Conservation (phyloP, 441 rosid species). For the Croton laevigatus region DNA sequence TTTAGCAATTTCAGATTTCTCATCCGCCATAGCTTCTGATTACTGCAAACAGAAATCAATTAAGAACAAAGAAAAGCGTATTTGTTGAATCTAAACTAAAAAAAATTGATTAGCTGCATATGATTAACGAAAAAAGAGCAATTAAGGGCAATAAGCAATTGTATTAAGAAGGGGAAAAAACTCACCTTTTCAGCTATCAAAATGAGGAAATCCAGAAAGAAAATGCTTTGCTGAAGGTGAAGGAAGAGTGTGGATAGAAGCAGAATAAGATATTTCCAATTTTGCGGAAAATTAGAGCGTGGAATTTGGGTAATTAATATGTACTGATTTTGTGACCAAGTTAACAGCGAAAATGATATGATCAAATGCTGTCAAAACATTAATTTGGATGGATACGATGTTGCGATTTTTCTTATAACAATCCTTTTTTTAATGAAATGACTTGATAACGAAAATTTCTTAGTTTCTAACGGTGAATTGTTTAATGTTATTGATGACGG, state of each 20-base stretch:
- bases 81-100: neutral
- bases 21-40: conserved; percentile 42
- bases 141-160: neutral
- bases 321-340: neutral
- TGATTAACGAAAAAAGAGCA: neutral
- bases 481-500: no score
- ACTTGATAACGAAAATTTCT: no score
- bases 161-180: neutral
- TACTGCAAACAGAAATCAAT: neutral
- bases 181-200: neutral
- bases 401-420: no score
- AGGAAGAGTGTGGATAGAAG: neutral
- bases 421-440: no score
- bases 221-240: conserved; percentile 1
- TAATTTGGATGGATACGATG: no score
- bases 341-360: neutral
- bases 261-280: no score
- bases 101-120: neutral
- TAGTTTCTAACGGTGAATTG: no score
- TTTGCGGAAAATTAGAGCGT: neutral
- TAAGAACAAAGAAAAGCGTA: neutral
- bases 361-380: neutral
- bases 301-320: neutral
- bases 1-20: conserved; percentile 53
- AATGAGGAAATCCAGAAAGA: neutral